Evolutionary conservation across 441 rosid species (phyloP).

Genomic region (Biscutella laevigata): DNA sequence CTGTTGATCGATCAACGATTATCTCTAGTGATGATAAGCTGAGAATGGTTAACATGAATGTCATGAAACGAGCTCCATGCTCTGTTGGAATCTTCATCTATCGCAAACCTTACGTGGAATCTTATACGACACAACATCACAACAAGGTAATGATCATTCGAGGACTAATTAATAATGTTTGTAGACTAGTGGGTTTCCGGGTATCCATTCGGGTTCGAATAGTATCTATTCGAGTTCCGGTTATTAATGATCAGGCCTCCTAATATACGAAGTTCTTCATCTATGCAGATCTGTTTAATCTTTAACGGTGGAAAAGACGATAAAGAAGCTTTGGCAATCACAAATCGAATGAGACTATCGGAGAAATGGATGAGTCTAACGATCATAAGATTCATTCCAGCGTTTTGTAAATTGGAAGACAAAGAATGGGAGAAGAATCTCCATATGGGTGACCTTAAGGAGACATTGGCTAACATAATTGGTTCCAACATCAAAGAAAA

Average conservation of each 20-base stretch:
- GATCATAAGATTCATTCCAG: conserved; percentile 27
- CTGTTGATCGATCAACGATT: conserved; percentile 15
- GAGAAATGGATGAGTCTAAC: conserved; percentile 25
- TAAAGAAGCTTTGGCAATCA: conserved; percentile 30
- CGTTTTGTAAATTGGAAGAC: conserved; percentile 1
- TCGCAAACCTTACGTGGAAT: conserved; percentile 19
- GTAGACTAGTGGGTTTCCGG: not conserved
- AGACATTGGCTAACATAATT: conserved; percentile 15
- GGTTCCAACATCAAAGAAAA: conserved; percentile 2
- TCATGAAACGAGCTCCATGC: conserved; percentile 32
- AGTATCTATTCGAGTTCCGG: too few species aligned
- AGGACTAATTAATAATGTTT: not conserved
- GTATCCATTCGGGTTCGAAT: too few species aligned
- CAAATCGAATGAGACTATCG: conserved; percentile 24
- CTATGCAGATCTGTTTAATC: conserved; percentile 28
- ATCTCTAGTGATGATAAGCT: conserved; percentile 10
- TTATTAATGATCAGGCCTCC: too few species aligned
- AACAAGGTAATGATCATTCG: conserved; percentile 17
- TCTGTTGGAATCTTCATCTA: conserved; percentile 36
- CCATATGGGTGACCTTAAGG: conserved; percentile 20
- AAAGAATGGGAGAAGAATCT: conserved; percentile 2
- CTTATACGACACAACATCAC: not conserved
- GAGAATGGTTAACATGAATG: conserved; percentile 23
- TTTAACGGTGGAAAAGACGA: conserved; percentile 41
- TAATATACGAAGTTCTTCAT: not conserved